Evolutionary conservation across 352 stramenopile species (phyloP).

Genomic region (Phytophthora tentaculata): DNA sequence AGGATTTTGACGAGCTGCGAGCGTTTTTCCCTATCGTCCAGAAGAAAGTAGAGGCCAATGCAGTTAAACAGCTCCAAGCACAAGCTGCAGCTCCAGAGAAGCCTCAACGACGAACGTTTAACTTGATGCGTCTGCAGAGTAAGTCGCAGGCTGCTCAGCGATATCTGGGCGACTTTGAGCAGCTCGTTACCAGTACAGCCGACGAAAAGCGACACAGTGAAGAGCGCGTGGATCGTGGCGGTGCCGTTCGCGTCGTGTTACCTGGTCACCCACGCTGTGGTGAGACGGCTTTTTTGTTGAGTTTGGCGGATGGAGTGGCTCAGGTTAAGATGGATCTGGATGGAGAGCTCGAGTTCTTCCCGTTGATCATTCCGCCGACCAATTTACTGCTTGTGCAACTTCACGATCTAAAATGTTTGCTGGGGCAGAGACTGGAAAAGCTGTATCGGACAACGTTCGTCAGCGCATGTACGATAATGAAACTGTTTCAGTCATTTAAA

Average conservation of each 20-base stretch:
- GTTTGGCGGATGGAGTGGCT: conserved; percentile 63
- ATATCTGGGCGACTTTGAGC: conserved; percentile 67
- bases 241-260: conserved; percentile 80
- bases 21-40: conserved; percentile 71
- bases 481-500: too few relatives aligned
- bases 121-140: conserved; percentile 37
- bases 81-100: conserved; percentile 11
- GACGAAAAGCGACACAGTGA: conserved; percentile 49
- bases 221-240: conserved; percentile 44
- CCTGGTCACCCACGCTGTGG: conserved; percentile 77
- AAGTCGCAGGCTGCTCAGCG: conserved; percentile 59
- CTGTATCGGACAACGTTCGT: too few relatives aligned
- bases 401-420: too few relatives aligned
- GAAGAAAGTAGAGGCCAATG: conserved; percentile 57
- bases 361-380: conserved; percentile 60
- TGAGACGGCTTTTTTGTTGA: conserved; percentile 78
- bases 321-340: conserved; percentile 87
- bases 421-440: too few relatives aligned
- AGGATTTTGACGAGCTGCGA: conserved; percentile 72
- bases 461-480: too few relatives aligned
- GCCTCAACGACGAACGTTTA: conserved; percentile 19
- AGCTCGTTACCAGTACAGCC: conserved; percentile 50
- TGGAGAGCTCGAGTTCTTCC: conserved; percentile 81
- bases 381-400: too few relatives aligned
- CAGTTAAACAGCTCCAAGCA: conserved; percentile 24